Percentiles rank a stretch among this genome's conserved stretches.
phyloP scores from a whole-genome alignment of 2,329 filamentous ascomycete species.

The Erysiphe pulchra region DNA sequence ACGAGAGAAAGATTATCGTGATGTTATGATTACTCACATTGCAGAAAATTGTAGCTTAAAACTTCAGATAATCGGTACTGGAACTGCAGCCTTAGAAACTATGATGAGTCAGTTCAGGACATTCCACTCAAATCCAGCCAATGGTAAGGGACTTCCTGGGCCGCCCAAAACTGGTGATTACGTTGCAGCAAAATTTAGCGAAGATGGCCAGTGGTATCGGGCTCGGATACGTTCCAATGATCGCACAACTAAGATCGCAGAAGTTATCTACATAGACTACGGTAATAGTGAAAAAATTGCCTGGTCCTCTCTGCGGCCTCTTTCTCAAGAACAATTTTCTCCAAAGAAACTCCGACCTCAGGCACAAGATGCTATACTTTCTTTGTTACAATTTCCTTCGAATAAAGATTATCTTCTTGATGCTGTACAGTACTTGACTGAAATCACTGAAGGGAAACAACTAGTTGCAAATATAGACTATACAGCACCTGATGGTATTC shows the following conservation, averaged over 20 bases:
- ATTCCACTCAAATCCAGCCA: conserved; percentile 68
- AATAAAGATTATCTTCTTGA: conserved; percentile 64
- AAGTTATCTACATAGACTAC: conserved; percentile 88
- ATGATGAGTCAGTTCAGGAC: conserved; percentile 78
- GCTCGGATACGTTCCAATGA: conserved; percentile 80
- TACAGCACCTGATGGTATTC: conserved; percentile 54
- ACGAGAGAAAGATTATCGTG: conserved; percentile 67
- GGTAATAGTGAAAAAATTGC: conserved; percentile 78
- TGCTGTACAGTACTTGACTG: conserved; percentile 46
- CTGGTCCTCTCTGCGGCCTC: conserved; percentile 61
- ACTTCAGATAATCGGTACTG: conserved; percentile 70
- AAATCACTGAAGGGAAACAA: conserved; percentile 47
- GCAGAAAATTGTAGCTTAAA: conserved; percentile 64
- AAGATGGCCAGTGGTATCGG: conserved; percentile 84
- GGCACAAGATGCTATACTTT: conserved; percentile 64
- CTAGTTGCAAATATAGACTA: conserved; percentile 83
- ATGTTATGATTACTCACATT: conserved; percentile 78
- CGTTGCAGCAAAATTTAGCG: conserved; percentile 74
- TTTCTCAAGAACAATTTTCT: conserved; percentile 56
- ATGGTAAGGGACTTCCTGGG: conserved; percentile 44
- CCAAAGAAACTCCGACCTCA: conserved; percentile 63
- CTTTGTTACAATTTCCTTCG: conserved; percentile 69
- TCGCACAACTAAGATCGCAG: conserved; percentile 63
- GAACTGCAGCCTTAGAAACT: conserved; percentile 60
- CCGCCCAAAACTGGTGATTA: conserved; percentile 77